Evolutionary conservation across 768 basidiomycete species (phyloP).

Genomic region (Pulveroboletus frians): DNA sequence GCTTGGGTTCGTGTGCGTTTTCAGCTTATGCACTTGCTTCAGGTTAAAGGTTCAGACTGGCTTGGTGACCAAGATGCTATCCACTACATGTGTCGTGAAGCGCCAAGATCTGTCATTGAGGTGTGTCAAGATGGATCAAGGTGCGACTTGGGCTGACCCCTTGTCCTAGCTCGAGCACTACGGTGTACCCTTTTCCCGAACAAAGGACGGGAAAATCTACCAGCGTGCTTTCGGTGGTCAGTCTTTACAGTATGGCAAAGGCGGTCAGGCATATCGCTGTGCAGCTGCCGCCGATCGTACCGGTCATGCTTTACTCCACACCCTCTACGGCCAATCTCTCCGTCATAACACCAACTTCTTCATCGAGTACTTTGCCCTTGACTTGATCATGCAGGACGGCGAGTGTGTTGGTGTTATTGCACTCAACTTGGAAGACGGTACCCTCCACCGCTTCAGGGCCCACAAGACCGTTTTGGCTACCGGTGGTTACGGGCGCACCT

Average conservation of each 20-base stretch:
- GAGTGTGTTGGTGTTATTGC: constrained; percentile 99
- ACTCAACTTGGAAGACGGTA: constrained; percentile 99
- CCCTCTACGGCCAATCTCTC: constrained; percentile 97
- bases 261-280: constrained; percentile 98
- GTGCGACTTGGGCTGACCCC: not conserved
- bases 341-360: constrained; percentile 99
- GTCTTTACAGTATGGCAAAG: constrained; percentile 94
- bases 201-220: constrained; percentile 98
- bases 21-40: constrained; percentile 16
- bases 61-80: constrained; percentile 99
- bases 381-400: constrained; percentile 97
- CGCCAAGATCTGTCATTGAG: constrained; percentile 90
- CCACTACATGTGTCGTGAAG: constrained; percentile 99
- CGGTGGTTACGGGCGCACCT: constrained; percentile 95
- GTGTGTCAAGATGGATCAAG: constrained; percentile 34
- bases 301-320: constrained; percentile 96
- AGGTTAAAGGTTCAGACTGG: constrained; percentile 99
- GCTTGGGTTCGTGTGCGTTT: not conserved
- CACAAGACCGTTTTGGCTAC: constrained; percentile 99
- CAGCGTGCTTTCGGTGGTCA: constrained; percentile 99
- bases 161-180: constrained; percentile 85
- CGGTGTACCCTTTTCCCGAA: constrained; percentile 97
- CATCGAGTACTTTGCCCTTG: constrained; percentile 99
- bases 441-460: constrained; percentile 94
- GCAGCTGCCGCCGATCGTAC: constrained; percentile 99